Percentiles rank a stretch among this genome's conserved stretches.
phyloP scores from a whole-genome alignment of 805 yeast genomes.

The Candida coleopterorum region DNA sequence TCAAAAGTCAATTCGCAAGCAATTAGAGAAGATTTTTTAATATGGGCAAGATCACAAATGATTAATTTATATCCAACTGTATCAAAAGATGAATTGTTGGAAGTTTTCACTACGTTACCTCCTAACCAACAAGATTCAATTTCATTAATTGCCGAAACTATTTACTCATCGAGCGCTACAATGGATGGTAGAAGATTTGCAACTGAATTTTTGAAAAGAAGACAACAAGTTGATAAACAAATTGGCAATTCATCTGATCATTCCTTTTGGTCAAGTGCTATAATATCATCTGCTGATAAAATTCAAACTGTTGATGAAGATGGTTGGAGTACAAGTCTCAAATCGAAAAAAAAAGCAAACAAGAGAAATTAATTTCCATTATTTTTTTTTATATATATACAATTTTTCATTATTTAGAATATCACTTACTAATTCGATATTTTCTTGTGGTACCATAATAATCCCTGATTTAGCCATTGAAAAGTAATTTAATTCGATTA shows the following conservation, averaged over 20 bases:
- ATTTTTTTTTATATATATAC: not conserved
- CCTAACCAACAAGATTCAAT: slow-evolving; percentile 59
- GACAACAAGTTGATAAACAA: slow-evolving; percentile 64
- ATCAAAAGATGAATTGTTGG: slow-evolving; percentile 70
- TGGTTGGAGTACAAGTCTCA: slow-evolving; percentile 42
- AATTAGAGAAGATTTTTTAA: slow-evolving; percentile 52
- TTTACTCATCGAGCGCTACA: slow-evolving; percentile 80
- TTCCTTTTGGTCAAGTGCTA: slow-evolving; percentile 71
- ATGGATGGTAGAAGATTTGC: slow-evolving; percentile 97
- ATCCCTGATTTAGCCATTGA: slow-evolving; percentile 59
- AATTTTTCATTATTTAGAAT: slow-evolving; percentile 4
- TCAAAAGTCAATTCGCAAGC: slow-evolving; percentile 16
- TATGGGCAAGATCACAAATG: slow-evolving; percentile 70
- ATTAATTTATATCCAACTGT: slow-evolving; percentile 68
- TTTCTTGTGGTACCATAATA: slow-evolving; percentile 54
- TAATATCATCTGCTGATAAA: slow-evolving; percentile 40
- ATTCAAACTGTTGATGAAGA: slow-evolving; percentile 37
- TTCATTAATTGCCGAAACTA: slow-evolving; percentile 88
- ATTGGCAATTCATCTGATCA: slow-evolving; percentile 33
- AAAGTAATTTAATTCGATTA: slow-evolving; percentile 52
- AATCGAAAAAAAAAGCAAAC: slow-evolving; percentile 36
- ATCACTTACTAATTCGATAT: slow-evolving; percentile 27
- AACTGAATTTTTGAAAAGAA: slow-evolving; percentile 76
- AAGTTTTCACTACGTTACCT: slow-evolving; percentile 78
- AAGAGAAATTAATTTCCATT: slow-evolving; percentile 11